These are phyloP conservation scores for Isatis lusitanica DNA, from an alignment of 441 rosid species.

Conservation along the genomic window DNA sequence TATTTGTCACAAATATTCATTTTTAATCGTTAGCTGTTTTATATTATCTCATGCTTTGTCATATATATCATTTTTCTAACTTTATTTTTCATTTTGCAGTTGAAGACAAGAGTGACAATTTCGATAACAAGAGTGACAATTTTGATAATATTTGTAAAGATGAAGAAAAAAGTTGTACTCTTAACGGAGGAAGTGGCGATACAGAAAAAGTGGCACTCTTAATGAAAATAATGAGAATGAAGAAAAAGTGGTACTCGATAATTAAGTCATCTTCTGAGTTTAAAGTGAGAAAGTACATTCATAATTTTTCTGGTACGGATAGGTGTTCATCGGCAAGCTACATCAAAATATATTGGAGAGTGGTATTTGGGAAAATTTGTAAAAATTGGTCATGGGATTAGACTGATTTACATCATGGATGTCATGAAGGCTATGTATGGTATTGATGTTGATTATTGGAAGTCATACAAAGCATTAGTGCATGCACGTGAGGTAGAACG, in stretches of 20 bases:
- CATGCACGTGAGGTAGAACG: slow-evolving; percentile 11
- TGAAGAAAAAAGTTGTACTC: not conserved
- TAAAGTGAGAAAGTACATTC: not conserved
- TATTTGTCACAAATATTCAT: too few species aligned
- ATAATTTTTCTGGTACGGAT: not conserved
- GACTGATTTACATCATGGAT: not conserved
- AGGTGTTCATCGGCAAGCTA: slow-evolving; percentile 8
- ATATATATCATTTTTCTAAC: not conserved
- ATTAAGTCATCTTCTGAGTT: not conserved
- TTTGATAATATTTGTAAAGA: not conserved
- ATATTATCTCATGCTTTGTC: too few species aligned
- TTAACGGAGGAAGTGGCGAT: not conserved
- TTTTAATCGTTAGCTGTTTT: too few species aligned
- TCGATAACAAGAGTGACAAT: too few species aligned
- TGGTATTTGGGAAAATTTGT: not conserved
- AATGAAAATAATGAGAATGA: not conserved
- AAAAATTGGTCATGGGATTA: not conserved
- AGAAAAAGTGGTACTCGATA: not conserved
- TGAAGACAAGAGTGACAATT: not conserved
- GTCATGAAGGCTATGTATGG: slow-evolving; percentile 4
- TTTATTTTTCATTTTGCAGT: not conserved
- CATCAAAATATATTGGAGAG: not conserved
- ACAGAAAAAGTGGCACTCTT: not conserved
- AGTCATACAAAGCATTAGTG: not conserved
- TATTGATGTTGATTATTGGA: not conserved